Base-by-base conservation (phyloP, 352 stramenopile genomes). In the Phytophthora citrophthora region DNA sequence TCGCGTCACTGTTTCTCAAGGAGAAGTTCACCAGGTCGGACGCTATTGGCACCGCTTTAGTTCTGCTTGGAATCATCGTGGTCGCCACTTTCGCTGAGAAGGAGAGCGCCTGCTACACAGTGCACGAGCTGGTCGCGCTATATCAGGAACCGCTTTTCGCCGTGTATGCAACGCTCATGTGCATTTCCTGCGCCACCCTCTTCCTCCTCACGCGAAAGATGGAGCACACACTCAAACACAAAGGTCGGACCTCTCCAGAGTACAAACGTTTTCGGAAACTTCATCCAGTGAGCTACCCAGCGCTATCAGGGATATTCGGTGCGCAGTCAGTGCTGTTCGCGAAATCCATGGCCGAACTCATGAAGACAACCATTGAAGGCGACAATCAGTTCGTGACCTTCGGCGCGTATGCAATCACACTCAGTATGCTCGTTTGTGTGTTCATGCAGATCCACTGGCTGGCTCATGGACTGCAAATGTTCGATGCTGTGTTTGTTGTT, bases 371-470 rank as follows among this genome's bases (percentile, higher is more conserved):
- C n/a, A 54, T 81, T 16, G 77, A 84, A 18, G 87, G 85, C 9
- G 78, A 87, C 29, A 86, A 83, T 56, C 88, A 94, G 49, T 91
- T 96, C 47, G 72, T 66, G 18, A 83, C 73, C 8, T 71, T 81
- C 31, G 86, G 87, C 40, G 92, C 87, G 6, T 97, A 96, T 52
- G 59, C 79, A 24, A 91, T 97, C 51, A 73, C 89, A 9, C 29
- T 95, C 18, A 76, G 74, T 61, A 96, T 95, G 89, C 75, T 96
- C 24, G 38, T 54, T 4, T 94, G 86, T 18, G 89, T 95, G 16
- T 91, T 94, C 49, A 76, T 97, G 59, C 93, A 93, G 78, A 91
- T 97, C 31, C 81, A 96, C 50, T 92, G 89, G 79, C 89, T 97
- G 29, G 91, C 91, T 5, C 64, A 84, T 20, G 89, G 88, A 0